Conservation (phyloP, 805 yeast species). For the Cyberlindnera mrakii region DNA sequence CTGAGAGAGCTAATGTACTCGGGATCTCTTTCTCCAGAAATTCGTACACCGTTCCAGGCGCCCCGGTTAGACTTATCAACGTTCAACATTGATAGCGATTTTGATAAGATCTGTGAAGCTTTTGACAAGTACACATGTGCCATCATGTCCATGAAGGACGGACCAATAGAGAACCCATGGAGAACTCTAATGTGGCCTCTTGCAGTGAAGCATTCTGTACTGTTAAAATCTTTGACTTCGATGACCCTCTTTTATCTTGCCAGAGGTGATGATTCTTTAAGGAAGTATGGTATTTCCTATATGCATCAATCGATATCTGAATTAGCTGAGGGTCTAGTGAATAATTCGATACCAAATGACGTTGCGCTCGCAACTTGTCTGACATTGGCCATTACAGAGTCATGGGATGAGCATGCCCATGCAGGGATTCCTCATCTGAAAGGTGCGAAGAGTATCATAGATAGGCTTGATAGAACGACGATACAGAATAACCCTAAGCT, state of each 20-base stretch:
- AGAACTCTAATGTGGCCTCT: slow-evolving; percentile 49
- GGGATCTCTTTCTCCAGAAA: slow-evolving; percentile 4
- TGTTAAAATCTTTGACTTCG: slow-evolving; percentile 58
- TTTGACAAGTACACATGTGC: slow-evolving; percentile 43
- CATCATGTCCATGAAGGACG: slow-evolving; percentile 58
- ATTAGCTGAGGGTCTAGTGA: slow-evolving; percentile 48
- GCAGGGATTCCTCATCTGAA: slow-evolving; percentile 65
- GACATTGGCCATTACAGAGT: slow-evolving; percentile 57
- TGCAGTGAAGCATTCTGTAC: slow-evolving; percentile 47
- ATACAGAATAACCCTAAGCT: slow-evolving; percentile 11
- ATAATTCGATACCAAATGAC: slow-evolving; percentile 45
- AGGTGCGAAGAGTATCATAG: slow-evolving; percentile 59
- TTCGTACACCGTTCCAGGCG: neutral
- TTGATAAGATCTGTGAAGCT: slow-evolving; percentile 24
- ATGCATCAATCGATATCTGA: slow-evolving; percentile 57
- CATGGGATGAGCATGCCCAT: slow-evolving; percentile 63
- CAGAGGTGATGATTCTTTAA: slow-evolving; percentile 35
- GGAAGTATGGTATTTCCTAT: slow-evolving; percentile 46
- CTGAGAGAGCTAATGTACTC: slow-evolving; percentile 17
- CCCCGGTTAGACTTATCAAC: neutral
- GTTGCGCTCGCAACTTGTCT: slow-evolving; percentile 62
- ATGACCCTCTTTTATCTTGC: slow-evolving; percentile 61
- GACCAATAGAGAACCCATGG: slow-evolving; percentile 67
- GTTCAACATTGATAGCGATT: slow-evolving; percentile 3
- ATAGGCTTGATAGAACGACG: slow-evolving; percentile 27